A percentile compares a stretch with the other conserved stretches of the same genome.
Evolutionary conservation across 139 green algal species (phyloP).

Genomic region (Eudorina sp.): DNA sequence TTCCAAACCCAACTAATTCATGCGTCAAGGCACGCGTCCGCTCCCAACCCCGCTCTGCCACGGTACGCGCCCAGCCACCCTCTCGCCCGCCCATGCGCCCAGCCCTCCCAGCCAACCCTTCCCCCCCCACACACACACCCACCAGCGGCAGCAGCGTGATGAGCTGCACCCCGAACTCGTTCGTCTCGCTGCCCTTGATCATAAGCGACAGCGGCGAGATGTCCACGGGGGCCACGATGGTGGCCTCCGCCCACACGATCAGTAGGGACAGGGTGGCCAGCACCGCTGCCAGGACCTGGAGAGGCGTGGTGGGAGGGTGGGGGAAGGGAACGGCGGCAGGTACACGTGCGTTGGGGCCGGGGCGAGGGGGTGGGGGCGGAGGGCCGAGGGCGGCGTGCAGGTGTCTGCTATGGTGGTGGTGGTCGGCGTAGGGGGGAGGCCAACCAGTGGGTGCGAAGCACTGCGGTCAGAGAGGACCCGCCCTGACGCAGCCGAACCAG

Average conservation of each 20-base stretch:
- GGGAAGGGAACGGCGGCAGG: not conserved
- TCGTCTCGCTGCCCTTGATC: slow-evolving; percentile 50
- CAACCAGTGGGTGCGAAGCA: no score
- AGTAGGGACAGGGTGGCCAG: slow-evolving; percentile 70
- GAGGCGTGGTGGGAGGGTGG: not conserved
- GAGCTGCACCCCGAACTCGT: slow-evolving; percentile 62
- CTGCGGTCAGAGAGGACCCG: no score
- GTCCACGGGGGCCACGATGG: slow-evolving; percentile 85
- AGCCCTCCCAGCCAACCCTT: not conserved
- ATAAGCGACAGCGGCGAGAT: slow-evolving; percentile 86
- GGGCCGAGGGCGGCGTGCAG: no score
- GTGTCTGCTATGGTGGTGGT: no score
- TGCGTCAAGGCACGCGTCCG: no score
- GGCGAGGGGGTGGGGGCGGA: not conserved
- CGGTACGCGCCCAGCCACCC: no score
- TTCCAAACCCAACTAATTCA: no score
- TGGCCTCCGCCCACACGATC: slow-evolving; percentile 91
- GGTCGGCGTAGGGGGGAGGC: no score
- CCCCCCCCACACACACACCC: not conserved
- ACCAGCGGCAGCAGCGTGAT: slow-evolving; percentile 53
- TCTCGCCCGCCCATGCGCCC: not conserved
- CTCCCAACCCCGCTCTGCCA: no score
- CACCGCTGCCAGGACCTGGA: slow-evolving; percentile 46
- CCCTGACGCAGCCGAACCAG: no score
- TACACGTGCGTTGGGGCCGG: not conserved